phyloP scores from a whole-genome alignment of 495 filamentous ascomycete genomes.

The Emericellopsis terricola region DNA sequence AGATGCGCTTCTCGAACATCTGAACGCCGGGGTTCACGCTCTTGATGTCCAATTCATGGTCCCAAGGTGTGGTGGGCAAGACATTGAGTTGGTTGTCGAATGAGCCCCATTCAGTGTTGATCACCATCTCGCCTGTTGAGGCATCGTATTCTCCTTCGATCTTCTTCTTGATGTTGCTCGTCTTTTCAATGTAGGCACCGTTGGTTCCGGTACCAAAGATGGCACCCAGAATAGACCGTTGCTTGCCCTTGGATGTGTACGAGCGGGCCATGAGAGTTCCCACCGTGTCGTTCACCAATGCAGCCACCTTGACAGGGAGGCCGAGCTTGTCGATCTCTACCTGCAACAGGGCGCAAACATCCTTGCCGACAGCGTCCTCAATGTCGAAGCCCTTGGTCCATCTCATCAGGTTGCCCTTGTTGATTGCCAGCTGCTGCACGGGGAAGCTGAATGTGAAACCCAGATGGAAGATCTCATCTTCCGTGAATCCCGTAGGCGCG shows the following conservation, averaged over 20 bases:
- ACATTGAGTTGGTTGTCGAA: slow-evolving; percentile 88
- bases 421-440: slow-evolving; percentile 83
- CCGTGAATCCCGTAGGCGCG: slow-evolving; percentile 31
- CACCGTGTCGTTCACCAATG: slow-evolving; percentile 93
- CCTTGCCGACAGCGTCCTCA: slow-evolving; percentile 75
- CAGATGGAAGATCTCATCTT: slow-evolving; percentile 67
- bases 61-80: slow-evolving; percentile 73
- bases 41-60: slow-evolving; percentile 55
- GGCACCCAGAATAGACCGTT: slow-evolving; percentile 69
- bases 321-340: slow-evolving; percentile 73
- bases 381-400: slow-evolving; percentile 99
- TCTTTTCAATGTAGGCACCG: slow-evolving; percentile 76
- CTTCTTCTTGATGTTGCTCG: slow-evolving; percentile 49
- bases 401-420: slow-evolving; percentile 77
- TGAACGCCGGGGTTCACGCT: slow-evolving; percentile 89
- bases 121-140: slow-evolving; percentile 81
- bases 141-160: slow-evolving; percentile 52
- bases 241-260: slow-evolving; percentile 81
- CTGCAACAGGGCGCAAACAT: slow-evolving; percentile 83
- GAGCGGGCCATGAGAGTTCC: slow-evolving; percentile 95
- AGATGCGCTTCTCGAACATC: slow-evolving; percentile 97
- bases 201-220: slow-evolving; percentile 95
- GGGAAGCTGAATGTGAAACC: slow-evolving; percentile 98
- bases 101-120: slow-evolving; percentile 97
- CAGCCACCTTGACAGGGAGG: slow-evolving; percentile 82